Conservation (phyloP, 768 basidiomycete species). For the Austroboletus eburneus region DNA sequence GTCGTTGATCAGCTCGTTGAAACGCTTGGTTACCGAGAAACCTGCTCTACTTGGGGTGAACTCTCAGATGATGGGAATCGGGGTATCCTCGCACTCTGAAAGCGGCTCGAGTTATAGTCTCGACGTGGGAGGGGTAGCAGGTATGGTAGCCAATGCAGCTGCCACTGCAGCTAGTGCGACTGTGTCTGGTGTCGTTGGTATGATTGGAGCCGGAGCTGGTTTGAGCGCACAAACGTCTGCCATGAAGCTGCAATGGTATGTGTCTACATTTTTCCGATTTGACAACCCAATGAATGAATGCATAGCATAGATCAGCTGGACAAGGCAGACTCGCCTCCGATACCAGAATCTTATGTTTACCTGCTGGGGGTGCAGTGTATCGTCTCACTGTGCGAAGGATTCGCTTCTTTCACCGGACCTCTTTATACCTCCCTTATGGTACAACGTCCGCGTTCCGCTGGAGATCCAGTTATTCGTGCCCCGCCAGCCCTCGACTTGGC, state of each 20-base stretch:
- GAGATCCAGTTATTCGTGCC: constrained; percentile 62
- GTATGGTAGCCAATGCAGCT: constrained; percentile 78
- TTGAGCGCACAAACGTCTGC: constrained; percentile 68
- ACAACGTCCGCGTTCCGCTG: constrained; percentile 58
- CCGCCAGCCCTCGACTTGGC: constrained; percentile 68
- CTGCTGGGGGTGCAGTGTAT: constrained; percentile 89
- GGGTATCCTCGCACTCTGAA: constrained; percentile 41
- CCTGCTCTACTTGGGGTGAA: constrained; percentile 78
- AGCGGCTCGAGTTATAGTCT: constrained; percentile 43
- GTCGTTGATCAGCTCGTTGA: constrained; percentile 76
- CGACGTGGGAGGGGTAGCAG: constrained; percentile 67
- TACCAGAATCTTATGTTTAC: constrained; percentile 92
- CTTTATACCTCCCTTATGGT: constrained; percentile 71
- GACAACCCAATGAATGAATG: not conserved
- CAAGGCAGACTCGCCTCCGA: constrained; percentile 90
- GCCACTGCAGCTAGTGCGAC: constrained; percentile 81
- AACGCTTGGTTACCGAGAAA: constrained; percentile 84
- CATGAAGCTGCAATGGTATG: constrained; percentile 91
- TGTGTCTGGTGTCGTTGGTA: constrained; percentile 79
- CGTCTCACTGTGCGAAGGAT: constrained; percentile 81
- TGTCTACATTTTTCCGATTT: constrained; percentile 1
- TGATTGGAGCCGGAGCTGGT: constrained; percentile 70
- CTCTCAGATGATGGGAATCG: constrained; percentile 79
- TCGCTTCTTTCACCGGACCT: constrained; percentile 67
- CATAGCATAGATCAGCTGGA: constrained; percentile 94